A percentile compares a stretch with the other conserved stretches of the same genome.
phyloP scores from a whole-genome alignment of 441 rosid genomes.

The Adansonia madagascariensis region DNA sequence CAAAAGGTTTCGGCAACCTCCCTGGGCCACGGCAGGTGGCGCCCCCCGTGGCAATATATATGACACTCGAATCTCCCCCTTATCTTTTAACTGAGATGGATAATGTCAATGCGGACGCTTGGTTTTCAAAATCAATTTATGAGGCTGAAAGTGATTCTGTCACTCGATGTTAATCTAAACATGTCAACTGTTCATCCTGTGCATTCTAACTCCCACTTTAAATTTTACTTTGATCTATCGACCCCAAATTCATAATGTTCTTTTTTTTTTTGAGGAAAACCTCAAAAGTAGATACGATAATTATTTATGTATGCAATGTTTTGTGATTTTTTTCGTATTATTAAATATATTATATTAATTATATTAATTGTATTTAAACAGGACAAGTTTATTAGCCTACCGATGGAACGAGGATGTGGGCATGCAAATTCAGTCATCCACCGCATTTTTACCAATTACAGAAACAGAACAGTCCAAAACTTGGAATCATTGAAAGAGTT shows the following conservation, averaged over 20 bases:
- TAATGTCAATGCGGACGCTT: background rate
- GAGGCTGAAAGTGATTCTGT: conserved; percentile 1
- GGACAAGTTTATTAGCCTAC: background rate
- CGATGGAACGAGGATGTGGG: background rate
- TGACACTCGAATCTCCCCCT: background rate
- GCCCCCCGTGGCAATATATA: background rate
- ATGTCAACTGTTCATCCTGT: background rate
- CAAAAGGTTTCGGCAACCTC: background rate
- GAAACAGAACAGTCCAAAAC: conserved; percentile 8
- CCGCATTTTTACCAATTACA: conserved; percentile 1
- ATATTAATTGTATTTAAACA: too few relatives aligned
- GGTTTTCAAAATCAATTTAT: background rate
- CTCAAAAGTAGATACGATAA: too few relatives aligned
- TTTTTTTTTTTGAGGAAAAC: too few relatives aligned
- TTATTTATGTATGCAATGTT: too few relatives aligned
- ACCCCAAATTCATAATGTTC: background rate
- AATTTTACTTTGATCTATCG: background rate
- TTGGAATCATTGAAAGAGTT: background rate
- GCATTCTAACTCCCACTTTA: background rate
- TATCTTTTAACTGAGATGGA: background rate
- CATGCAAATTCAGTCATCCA: background rate
- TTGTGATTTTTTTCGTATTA: too few relatives aligned
- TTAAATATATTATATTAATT: too few relatives aligned
- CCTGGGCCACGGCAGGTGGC: background rate
- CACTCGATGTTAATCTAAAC: too few relatives aligned